Evolutionary conservation across 1,139 yeast species (phyloP).

Genomic region (Geotrichum cucujoidarum): DNA sequence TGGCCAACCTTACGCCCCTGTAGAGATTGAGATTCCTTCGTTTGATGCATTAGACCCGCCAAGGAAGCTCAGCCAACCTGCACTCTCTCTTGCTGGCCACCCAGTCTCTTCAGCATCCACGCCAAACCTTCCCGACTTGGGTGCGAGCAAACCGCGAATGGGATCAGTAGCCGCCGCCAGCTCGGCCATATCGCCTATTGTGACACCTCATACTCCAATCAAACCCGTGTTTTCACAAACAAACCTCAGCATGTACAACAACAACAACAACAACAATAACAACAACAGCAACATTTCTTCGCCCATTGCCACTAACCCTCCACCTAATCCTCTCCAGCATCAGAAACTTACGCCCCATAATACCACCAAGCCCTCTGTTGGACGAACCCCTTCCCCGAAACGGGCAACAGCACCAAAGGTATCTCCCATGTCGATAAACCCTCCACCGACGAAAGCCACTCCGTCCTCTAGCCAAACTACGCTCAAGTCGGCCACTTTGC

Average conservation of each 20-base stretch:
- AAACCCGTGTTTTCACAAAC: conserved; percentile 16
- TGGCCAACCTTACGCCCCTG: conserved; percentile 38
- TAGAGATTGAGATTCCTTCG: conserved; percentile 57
- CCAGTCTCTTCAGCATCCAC: conserved; percentile 13
- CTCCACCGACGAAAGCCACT: background rate
- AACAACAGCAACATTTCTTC: conserved; percentile 4
- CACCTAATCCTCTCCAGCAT: conserved; percentile 7
- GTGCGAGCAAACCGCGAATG: background rate
- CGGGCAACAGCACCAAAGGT: conserved; percentile 11
- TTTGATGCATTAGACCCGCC: conserved; percentile 39
- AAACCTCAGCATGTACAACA: conserved; percentile 14
- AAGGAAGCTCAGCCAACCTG: conserved; percentile 20
- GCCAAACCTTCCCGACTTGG: conserved; percentile 8
- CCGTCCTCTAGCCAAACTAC: background rate
- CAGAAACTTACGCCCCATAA: conserved; percentile 7
- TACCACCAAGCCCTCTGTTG: conserved; percentile 9
- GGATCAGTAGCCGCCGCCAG: conserved; percentile 2
- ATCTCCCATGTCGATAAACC: conserved; percentile 6
- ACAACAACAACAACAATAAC: conserved; percentile 11
- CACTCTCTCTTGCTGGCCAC: conserved; percentile 19
- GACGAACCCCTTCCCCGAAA: conserved; percentile 23
- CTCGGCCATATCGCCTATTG: conserved; percentile 6
- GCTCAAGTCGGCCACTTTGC: conserved; percentile 4
- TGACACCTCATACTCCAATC: conserved; percentile 17
- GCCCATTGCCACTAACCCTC: background rate